Base-by-base conservation (phyloP, 2,329 filamentous ascomycete genomes). In the Didymella pomorum region DNA sequence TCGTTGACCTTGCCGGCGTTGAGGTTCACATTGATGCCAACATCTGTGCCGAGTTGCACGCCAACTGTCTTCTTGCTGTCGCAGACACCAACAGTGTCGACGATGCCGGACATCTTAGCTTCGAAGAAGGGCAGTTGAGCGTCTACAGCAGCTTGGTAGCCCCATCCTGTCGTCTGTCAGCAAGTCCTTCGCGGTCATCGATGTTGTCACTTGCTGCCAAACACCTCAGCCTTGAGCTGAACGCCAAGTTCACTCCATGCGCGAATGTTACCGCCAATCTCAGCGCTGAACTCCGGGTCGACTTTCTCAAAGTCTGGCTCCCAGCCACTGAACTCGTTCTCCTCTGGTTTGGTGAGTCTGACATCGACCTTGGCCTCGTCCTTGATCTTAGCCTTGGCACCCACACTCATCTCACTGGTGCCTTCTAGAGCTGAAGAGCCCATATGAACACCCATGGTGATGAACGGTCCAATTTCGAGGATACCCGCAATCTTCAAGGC, bases 11-110 rank as follows among this genome's bases (percentile, higher is more conserved):
- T 43, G 8, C 67, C 67, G 21, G 65, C 63, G 47, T 69, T 63
- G 44, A 69, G 60, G 33, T 66, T 64, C 9, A 69, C 60, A 37
- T 69, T 63, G 52, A 69, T 68, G 29, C 67, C 67, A 31, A 69
- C 65, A 31, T 60, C 52, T 6, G 65, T 50, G 20, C 51, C 56
- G 9, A 66, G 29, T 20, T 66, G 48, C 14, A 69, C 56, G 20
- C 63, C 67, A 9, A 58, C 23, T 4, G 64, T 66, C 52, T 69
- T 68, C 33, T 58, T 33, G 26, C 60, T 63, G 23, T 55, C 61
- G 21, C 66, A 69, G 20, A 69, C 64, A 41, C 66, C 66, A 9
- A 52, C 23, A 9, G 46, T 43, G 23, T 66, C 60, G 29, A 56
- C 42, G 7, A 61, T 42, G 8, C 58, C 66, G 12, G 53, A 49